Evolutionary conservation across 345 rosid species (phyloP), one percentile per base, ranked within the genome.

Genomic region (Salix viminalis): DNA sequence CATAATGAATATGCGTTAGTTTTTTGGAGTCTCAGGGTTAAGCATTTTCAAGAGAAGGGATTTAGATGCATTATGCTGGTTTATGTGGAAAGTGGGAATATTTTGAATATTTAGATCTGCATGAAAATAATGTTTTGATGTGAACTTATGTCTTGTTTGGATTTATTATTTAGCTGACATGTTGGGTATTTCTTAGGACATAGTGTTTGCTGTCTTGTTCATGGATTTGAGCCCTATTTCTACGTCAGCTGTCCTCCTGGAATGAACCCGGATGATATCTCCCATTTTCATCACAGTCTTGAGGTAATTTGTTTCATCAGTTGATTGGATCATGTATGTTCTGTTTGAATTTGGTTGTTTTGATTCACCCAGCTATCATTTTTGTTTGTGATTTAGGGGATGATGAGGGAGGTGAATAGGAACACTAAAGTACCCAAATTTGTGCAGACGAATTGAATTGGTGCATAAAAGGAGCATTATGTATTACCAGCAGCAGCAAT

Each of bases 181-280:
- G 5, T 36, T 19, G 10, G 42, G 12, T 65, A 3, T 73, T 48
- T 39, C 23, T 76, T 81, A 93, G 99, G 99, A 60, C 90, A 91
- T 61, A 96, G 97, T 83, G 98, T 96, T 67, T 96, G 98, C 85
- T 96, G 98, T 87, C 78, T 79, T 75, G 97, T 91, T 77, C 99
- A 96, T 86, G 98, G 99, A 37, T 96, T 96, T 75, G 97, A 96
- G 88, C 99, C 97, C 2, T 96, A 96, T 85, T 92, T 96, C 84
- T 96, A 93, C 80, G 90, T 93, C 72, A 85, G 86, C 76, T 92
- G 97, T 81, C 98, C 96, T 82, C 85, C 84, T 3, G 99, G 97
- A 75, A 93, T 93, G 96, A 96, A 92, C 1, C 94, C 97, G 2
- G 99, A 93, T 81, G 98, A 91, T 79, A 92, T 93, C 18, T 93